Conservation (phyloP, 345 rosid species). For the Populus euphratica region DNA sequence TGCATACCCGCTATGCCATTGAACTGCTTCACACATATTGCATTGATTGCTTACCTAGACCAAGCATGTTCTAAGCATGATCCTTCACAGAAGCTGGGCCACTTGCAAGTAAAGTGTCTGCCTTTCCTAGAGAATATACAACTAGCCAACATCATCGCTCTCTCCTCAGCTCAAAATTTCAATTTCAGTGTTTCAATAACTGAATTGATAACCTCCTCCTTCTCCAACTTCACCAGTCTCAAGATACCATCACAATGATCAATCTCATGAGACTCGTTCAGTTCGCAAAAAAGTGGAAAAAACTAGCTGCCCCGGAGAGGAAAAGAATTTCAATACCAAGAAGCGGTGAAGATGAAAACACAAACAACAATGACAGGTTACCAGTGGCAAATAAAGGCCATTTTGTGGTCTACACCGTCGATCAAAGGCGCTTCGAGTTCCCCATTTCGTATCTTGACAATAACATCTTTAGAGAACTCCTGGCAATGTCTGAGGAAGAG, state of each 20-base stretch:
- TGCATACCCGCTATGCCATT: too few species aligned
- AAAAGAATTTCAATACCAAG: slow-evolving; percentile 7
- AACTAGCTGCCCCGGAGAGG: slow-evolving; percentile 11
- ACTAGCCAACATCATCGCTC: too few species aligned
- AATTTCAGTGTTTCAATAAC: background rate
- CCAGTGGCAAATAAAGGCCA: slow-evolving; percentile 26
- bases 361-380: background rate
- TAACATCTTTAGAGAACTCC: slow-evolving; percentile 23
- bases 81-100: too few species aligned
- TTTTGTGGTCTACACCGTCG: slow-evolving; percentile 29
- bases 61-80: too few species aligned
- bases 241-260: background rate
- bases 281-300: slow-evolving; percentile 15
- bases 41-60: too few species aligned
- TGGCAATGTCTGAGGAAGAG: slow-evolving; percentile 35
- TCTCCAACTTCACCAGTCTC: background rate
- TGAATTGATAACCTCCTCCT: background rate
- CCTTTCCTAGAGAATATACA: too few species aligned
- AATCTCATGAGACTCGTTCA: slow-evolving; percentile 3
- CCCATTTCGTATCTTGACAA: slow-evolving; percentile 28
- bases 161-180: background rate
- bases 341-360: background rate
- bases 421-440: slow-evolving; percentile 27
- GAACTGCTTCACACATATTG: too few species aligned
- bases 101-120: too few species aligned